A percentile compares a stretch with the other conserved stretches of the same genome.
phyloP scores from a whole-genome alignment of 129 eudicot genomes.

The Rutidosis leptorrhynchoides region DNA sequence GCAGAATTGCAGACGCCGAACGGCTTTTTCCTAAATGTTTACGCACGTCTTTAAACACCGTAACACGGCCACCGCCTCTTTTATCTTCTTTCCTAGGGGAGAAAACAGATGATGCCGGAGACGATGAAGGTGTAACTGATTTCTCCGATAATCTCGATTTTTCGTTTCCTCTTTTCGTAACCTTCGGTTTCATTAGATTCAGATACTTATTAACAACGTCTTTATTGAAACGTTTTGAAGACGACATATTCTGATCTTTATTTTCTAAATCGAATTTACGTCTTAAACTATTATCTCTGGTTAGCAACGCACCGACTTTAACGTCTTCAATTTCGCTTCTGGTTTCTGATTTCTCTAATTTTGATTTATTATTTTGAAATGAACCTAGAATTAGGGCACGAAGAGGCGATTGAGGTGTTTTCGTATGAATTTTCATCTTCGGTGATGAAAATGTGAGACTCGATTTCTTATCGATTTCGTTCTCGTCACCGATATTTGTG shows the following conservation, averaged over 20 bases:
- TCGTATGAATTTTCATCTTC: slow-evolving; percentile 31
- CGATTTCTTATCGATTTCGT: slow-evolving; percentile 9
- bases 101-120: slow-evolving; percentile 45
- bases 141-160: slow-evolving; percentile 37
- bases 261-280: slow-evolving; percentile 38
- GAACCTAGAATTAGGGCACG: slow-evolving; percentile 41
- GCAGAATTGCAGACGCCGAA: slow-evolving; percentile 40
- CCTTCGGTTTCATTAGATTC: slow-evolving; percentile 55
- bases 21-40: slow-evolving; percentile 59
- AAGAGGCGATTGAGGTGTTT: slow-evolving; percentile 52
- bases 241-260: not conserved
- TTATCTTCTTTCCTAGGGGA: slow-evolving; percentile 61
- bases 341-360: slow-evolving; percentile 26
- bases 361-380: slow-evolving; percentile 33
- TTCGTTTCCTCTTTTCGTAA: slow-evolving; percentile 37
- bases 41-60: slow-evolving; percentile 37
- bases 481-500: slow-evolving; percentile 19
- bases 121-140: slow-evolving; percentile 47
- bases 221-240: slow-evolving; percentile 38
- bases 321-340: slow-evolving; percentile 22
- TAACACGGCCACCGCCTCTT: slow-evolving; percentile 37
- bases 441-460: slow-evolving; percentile 31
- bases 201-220: slow-evolving; percentile 52
- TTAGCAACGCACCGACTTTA: slow-evolving; percentile 28
- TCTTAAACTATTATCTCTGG: slow-evolving; percentile 60